Evolutionary conservation across 2,329 filamentous ascomycete genomes (phyloP).

Genomic region (Verticillium nonalfalfae): DNA sequence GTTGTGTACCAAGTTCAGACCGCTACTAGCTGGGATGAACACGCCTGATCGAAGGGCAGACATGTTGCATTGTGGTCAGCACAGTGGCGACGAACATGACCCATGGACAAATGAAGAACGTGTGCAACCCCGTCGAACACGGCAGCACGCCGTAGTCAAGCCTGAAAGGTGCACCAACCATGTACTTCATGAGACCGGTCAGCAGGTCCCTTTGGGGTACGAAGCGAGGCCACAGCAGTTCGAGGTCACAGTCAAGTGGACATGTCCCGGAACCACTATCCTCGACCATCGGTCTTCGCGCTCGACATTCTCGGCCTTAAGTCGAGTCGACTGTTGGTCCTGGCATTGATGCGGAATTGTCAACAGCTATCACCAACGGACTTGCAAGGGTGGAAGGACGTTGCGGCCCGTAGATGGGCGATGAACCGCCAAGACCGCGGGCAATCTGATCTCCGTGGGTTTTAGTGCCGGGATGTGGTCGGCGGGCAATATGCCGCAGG

Average conservation of each 20-base stretch:
- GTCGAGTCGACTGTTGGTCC: not conserved
- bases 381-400: not conserved
- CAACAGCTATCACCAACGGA: not conserved
- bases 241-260: not conserved
- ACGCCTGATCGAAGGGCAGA: not conserved
- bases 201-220: not conserved
- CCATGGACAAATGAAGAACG: not conserved
- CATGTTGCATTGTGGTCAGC: not conserved
- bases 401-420: not conserved
- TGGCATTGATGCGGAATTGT: too few species aligned
- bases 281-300: not conserved
- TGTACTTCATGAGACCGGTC: not conserved
- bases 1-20: not conserved
- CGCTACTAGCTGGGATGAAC: not conserved
- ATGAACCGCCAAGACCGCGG: not conserved
- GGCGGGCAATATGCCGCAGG: not conserved
- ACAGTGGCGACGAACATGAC: not conserved
- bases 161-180: not conserved
- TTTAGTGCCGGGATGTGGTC: not conserved
- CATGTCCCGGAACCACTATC: not conserved
- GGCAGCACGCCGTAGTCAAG: not conserved
- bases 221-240: not conserved
- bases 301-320: not conserved
- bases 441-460: not conserved
- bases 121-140: not conserved